These are phyloP conservation scores for Mucor plumbeus DNA, from an alignment of 371 early-diverging fungal species.

Conservation along the genomic window DNA sequence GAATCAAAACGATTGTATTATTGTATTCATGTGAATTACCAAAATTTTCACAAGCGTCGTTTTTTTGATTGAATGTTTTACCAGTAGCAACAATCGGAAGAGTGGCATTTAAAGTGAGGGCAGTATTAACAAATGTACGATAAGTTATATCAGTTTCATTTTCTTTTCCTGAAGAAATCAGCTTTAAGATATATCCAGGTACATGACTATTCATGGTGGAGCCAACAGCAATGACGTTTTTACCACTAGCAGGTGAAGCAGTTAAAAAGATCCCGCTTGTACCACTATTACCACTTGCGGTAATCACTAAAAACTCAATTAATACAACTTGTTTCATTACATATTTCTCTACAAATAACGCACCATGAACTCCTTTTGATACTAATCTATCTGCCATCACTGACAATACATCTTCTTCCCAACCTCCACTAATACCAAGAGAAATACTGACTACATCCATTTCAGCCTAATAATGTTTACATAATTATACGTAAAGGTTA, in stretches of 20 bases:
- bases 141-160: slow-evolving; percentile 19
- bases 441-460: slow-evolving; percentile 35
- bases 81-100: slow-evolving; percentile 18
- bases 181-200: slow-evolving; percentile 27
- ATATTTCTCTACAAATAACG: background rate
- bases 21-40: slow-evolving; percentile 5
- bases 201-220: slow-evolving; percentile 59
- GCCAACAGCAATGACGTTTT: slow-evolving; percentile 65
- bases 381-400: slow-evolving; percentile 41
- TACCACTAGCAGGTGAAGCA: slow-evolving; percentile 63
- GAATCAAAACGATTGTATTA: slow-evolving; percentile 43
- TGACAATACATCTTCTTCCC: slow-evolving; percentile 39
- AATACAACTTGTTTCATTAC: background rate
- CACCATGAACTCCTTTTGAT: slow-evolving; percentile 41
- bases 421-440: slow-evolving; percentile 32
- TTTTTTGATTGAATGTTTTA: slow-evolving; percentile 16
- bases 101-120: slow-evolving; percentile 7
- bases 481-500: too few species aligned
- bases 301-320: slow-evolving; percentile 26
- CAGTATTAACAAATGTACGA: slow-evolving; percentile 27
- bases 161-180: background rate
- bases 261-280: slow-evolving; percentile 61
- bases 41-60: slow-evolving; percentile 21
- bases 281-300: slow-evolving; percentile 75
- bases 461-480: slow-evolving; percentile 22